phyloP scores from a whole-genome alignment of 2,329 filamentous ascomycete species.

The Penicillium corylophilum region DNA sequence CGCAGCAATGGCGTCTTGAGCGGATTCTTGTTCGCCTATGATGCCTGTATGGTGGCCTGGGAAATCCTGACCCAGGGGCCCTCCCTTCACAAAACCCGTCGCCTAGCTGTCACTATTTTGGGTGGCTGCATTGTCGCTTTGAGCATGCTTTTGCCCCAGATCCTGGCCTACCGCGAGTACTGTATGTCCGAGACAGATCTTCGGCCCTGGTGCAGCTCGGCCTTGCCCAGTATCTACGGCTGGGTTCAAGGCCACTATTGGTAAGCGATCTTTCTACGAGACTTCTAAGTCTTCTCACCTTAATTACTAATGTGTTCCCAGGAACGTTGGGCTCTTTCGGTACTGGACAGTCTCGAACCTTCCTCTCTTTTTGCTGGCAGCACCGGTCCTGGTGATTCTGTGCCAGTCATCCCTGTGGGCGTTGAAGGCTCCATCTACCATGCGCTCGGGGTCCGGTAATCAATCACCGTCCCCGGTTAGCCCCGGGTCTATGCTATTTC shows the following conservation, averaged over 20 bases:
- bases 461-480: conserved; percentile 19
- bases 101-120: conserved; percentile 59
- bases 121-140: conserved; percentile 67
- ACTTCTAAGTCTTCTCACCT: not conserved
- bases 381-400: conserved; percentile 72
- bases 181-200: conserved; percentile 49
- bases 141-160: conserved; percentile 71
- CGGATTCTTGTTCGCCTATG: conserved; percentile 71
- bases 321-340: conserved; percentile 81
- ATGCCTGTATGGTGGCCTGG: conserved; percentile 49
- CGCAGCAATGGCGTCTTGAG: conserved; percentile 86
- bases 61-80: conserved; percentile 42
- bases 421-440: conserved; percentile 34
- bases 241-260: conserved; percentile 91
- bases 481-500: conserved; percentile 39
- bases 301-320: conserved; percentile 39
- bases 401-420: conserved; percentile 58
- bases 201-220: conserved; percentile 71
- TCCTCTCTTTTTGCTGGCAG: conserved; percentile 81
- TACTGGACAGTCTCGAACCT: conserved; percentile 90
- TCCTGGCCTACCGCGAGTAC: conserved; percentile 70
- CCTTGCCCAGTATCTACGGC: conserved; percentile 82
- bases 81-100: conserved; percentile 46
- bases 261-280: conserved; percentile 51
- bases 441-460: conserved; percentile 8